These are phyloP conservation scores for Neurospora africana DNA, from an alignment of 495 filamentous ascomycete genomes.

Conservation along the genomic window DNA sequence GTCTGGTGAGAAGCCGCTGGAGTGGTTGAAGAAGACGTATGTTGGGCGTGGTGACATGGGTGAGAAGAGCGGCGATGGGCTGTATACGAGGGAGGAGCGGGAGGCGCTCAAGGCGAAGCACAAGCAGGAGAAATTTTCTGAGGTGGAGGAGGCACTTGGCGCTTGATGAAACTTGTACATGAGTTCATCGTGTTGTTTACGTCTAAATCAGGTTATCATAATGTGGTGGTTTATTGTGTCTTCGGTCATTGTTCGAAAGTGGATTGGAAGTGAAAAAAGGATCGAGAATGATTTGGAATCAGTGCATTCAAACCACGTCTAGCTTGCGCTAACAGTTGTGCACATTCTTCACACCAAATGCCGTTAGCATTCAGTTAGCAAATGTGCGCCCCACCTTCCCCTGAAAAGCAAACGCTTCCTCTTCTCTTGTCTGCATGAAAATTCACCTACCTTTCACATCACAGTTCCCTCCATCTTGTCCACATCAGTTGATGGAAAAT, in stretches of 20 bases:
- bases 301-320: background rate
- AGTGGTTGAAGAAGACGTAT: constrained; percentile 32
- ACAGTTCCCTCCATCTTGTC: background rate
- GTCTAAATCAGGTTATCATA: background rate
- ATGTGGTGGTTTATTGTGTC: background rate
- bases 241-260: background rate
- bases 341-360: no score
- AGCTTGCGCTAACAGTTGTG: background rate
- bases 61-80: constrained; percentile 29
- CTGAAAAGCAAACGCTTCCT: background rate
- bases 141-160: constrained; percentile 19
- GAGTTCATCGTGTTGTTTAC: background rate
- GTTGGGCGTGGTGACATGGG: constrained; percentile 31
- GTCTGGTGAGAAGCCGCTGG: constrained; percentile 5
- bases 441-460: background rate
- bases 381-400: background rate
- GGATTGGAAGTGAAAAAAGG: background rate
- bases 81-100: constrained; percentile 18
- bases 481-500: background rate
- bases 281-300: background rate
- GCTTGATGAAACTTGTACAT: constrained; percentile 6
- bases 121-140: constrained; percentile 4
- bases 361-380: background rate
- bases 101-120: constrained; percentile 16
- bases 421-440: background rate